Evolutionary conservation across 495 filamentous ascomycete genomes (phyloP).

Genomic region (Cryomyces minteri): DNA sequence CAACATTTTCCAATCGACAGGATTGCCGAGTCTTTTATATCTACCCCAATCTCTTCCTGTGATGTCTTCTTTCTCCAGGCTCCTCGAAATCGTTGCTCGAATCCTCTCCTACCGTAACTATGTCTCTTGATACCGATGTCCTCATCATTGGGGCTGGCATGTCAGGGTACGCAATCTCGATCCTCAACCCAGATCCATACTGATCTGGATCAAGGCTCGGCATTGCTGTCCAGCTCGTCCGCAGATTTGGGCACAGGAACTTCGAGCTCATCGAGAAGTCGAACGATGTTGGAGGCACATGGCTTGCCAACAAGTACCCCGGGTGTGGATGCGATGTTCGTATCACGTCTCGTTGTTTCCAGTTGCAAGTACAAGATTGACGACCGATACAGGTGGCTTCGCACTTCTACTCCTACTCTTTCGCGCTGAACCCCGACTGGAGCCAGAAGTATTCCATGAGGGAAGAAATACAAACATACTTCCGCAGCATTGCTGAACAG

Average conservation of each 20-base stretch:
- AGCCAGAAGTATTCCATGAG: conserved; percentile 23
- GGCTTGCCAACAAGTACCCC: conserved; percentile 15
- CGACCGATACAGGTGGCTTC: conserved; percentile 5
- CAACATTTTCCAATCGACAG: too few relatives aligned
- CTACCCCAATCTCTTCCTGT: too few relatives aligned
- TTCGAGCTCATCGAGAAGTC: conserved; percentile 17
- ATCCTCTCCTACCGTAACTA: not conserved
- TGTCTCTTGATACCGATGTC: conserved; percentile 9
- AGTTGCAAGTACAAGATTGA: not conserved
- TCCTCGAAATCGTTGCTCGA: too few relatives aligned
- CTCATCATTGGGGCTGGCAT: conserved; percentile 18
- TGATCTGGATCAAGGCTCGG: conserved; percentile 1
- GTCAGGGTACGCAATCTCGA: conserved; percentile 3
- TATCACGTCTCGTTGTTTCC: not conserved
- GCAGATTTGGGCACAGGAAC: conserved; percentile 4
- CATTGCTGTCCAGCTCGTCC: conserved; percentile 15
- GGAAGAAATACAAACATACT: conserved; percentile 25
- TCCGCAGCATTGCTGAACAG: conserved; percentile 22
- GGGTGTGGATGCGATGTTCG: conserved; percentile 18
- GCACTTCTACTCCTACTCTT: conserved; percentile 32
- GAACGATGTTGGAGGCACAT: conserved; percentile 17
- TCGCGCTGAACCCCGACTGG: conserved; percentile 28
- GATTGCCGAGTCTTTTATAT: too few relatives aligned
- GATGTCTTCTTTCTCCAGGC: too few relatives aligned
- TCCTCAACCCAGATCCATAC: too few relatives aligned